A percentile compares a stretch with the other conserved stretches of the same genome.
phyloP scores from a whole-genome alignment of 2,329 filamentous ascomycete genomes.

The Scopulariopsis brevicaulis region DNA sequence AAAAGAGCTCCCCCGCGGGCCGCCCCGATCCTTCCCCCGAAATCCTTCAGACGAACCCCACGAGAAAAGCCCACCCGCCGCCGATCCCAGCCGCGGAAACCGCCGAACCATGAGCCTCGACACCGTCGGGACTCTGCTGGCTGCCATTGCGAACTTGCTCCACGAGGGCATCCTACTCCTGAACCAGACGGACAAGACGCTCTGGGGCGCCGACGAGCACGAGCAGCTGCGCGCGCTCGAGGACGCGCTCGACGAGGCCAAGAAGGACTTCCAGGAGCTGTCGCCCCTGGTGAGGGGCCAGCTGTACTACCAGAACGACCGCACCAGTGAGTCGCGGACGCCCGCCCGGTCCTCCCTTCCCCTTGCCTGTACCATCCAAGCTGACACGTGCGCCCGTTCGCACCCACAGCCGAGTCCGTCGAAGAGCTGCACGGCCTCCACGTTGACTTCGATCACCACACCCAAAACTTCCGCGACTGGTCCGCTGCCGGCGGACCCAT shows the following conservation, averaged over 20 bases:
- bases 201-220: conserved; percentile 48
- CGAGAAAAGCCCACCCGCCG: neutral
- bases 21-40: neutral
- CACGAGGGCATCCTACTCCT: conserved; percentile 41
- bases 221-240: conserved; percentile 45
- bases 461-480: conserved; percentile 42
- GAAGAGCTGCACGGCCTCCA: conserved; percentile 34
- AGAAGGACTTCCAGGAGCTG: conserved; percentile 48
- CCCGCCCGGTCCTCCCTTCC: neutral
- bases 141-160: conserved; percentile 42
- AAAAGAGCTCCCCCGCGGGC: neutral
- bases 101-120: conserved; percentile 24
- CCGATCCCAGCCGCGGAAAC: neutral
- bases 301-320: conserved; percentile 46
- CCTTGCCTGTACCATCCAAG: neutral
- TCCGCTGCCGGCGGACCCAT: conserved; percentile 40
- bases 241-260: conserved; percentile 44
- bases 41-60: neutral
- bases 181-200: conserved; percentile 43
- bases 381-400: neutral
- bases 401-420: conserved; percentile 34
- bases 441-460: conserved; percentile 32
- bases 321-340: conserved; percentile 28
- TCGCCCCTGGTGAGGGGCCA: conserved; percentile 41
- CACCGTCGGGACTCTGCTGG: conserved; percentile 46